Percentiles rank a stretch among this genome's conserved stretches.
Conservation (phyloP, 768 basidiomycete genomes). For the Podaxis sp. region DNA sequence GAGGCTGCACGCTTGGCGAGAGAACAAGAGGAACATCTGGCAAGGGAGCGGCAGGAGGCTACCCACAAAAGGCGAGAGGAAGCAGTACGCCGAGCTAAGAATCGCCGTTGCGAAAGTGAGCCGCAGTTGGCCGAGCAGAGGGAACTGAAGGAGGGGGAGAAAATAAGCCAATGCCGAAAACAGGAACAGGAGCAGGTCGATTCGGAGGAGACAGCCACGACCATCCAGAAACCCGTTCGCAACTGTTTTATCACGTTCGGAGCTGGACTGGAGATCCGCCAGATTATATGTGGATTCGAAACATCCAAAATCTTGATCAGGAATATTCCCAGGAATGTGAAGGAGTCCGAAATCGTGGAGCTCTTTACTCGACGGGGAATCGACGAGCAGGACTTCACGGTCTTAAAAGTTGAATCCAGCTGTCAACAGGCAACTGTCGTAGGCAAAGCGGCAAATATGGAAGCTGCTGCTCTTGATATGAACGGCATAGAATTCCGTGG, state of each 20-base stretch:
- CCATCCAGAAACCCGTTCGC: constrained; percentile 13
- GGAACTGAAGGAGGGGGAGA: constrained; percentile 3
- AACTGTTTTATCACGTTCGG: constrained; percentile 22
- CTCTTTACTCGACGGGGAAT: constrained; percentile 17
- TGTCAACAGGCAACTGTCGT: constrained; percentile 42
- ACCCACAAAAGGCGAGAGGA: background rate
- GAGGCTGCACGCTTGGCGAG: background rate
- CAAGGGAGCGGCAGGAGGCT: background rate
- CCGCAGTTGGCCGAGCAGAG: background rate
- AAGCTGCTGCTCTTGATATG: constrained; percentile 39
- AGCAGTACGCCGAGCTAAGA: constrained; percentile 12
- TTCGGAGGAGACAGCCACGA: constrained; percentile 13
- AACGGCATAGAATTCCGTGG: constrained; percentile 50
- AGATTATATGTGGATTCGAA: constrained; percentile 20
- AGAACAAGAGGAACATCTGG: background rate
- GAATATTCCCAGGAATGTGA: constrained; percentile 16
- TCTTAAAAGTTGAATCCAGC: constrained; percentile 21
- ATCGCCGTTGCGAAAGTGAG: constrained; percentile 1
- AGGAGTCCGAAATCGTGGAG: constrained; percentile 15
- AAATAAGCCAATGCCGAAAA: background rate
- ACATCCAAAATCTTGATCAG: constrained; percentile 17
- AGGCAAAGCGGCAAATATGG: constrained; percentile 40
- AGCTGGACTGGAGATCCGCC: constrained; percentile 19
- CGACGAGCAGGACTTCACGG: constrained; percentile 1
- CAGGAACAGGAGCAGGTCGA: constrained; percentile 9